Percentiles rank a stretch among this genome's conserved stretches.
These are phyloP conservation scores for Fusarium protoensiforme DNA, from an alignment of 2,329 filamentous ascomycete species.

Conservation along the genomic window DNA sequence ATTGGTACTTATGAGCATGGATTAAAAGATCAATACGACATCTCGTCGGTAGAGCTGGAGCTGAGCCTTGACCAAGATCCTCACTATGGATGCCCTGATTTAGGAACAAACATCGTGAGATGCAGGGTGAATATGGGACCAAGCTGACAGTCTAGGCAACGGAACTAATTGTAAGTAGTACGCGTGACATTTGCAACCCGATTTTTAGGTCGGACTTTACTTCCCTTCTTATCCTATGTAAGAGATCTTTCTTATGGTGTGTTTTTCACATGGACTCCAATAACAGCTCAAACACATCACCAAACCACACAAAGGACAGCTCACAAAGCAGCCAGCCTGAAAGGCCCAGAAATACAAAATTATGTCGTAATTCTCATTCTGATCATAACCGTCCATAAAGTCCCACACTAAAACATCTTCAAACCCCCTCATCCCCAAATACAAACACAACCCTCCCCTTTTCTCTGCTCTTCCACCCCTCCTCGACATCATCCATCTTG, in stretches of 20 bases:
- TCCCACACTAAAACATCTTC: background rate
- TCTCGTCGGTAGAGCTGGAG: background rate
- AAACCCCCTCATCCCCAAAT: conserved; percentile 30
- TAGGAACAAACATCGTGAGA: background rate
- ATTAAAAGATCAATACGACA: background rate
- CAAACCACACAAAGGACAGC: background rate
- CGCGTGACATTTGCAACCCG: background rate
- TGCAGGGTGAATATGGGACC: background rate
- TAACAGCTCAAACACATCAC: background rate
- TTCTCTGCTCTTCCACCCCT: conserved; percentile 36
- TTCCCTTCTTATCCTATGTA: background rate
- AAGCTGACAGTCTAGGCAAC: background rate
- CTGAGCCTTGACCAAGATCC: background rate
- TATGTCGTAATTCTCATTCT: background rate
- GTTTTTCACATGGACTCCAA: background rate
- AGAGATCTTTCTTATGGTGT: background rate
- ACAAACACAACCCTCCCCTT: conserved; percentile 46
- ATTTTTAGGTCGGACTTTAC: background rate
- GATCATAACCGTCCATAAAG: background rate
- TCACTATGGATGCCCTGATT: background rate
- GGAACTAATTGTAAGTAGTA: background rate
- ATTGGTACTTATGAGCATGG: background rate
- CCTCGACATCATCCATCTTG: conserved; percentile 41
- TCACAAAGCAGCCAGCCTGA: too few species aligned
- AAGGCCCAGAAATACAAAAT: background rate